A percentile compares a stretch with the other conserved stretches of the same genome.
phyloP scores from a whole-genome alignment of 1,139 yeast genomes.

The Suhomyces yuchorum region DNA sequence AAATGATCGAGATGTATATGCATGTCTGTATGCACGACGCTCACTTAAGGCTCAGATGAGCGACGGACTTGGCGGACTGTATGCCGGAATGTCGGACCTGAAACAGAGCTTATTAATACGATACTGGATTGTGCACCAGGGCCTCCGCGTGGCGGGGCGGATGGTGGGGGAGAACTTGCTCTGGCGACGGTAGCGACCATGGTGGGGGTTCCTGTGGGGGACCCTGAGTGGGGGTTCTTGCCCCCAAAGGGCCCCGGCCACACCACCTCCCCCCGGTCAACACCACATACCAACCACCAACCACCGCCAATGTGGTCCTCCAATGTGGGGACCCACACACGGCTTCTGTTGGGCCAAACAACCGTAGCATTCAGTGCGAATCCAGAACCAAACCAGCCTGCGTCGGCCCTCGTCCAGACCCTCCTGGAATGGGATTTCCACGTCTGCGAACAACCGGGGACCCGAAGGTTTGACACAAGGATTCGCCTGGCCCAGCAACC shows the following conservation, averaged over 20 bases:
- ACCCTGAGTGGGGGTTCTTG: background rate
- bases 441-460: background rate
- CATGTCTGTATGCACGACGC: conserved; percentile 8
- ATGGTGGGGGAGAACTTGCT: background rate
- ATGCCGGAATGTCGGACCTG: conserved; percentile 2
- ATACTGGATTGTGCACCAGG: background rate
- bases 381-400: background rate
- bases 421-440: background rate
- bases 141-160: background rate
- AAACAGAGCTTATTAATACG: conserved; percentile 2
- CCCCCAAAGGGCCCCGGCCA: no score
- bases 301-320: no score
- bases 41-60: conserved; percentile 2
- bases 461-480: background rate
- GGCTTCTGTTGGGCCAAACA: no score
- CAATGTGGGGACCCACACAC: no score
- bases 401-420: background rate
- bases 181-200: background rate
- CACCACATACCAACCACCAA: no score
- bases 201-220: background rate
- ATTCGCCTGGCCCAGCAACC: background rate
- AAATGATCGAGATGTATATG: conserved; percentile 14
- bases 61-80: background rate
- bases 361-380: no score
- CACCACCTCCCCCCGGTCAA: no score